Conservation (phyloP, 163 green algal genomes). For the Volvox carteri region DNA sequence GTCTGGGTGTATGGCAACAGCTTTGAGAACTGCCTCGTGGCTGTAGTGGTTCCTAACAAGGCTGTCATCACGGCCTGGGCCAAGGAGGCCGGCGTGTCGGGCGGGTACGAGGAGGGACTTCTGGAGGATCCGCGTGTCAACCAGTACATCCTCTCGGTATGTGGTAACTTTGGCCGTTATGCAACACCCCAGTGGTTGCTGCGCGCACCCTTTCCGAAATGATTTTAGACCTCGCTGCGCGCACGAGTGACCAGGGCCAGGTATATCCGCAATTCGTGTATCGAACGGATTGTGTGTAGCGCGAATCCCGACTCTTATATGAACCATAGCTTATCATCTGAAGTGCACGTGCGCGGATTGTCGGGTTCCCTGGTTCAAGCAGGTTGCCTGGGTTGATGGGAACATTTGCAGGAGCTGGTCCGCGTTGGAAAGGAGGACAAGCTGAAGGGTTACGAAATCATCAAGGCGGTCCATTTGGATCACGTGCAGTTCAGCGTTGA, state of each 20-base stretch:
- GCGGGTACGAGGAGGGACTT: conserved; percentile 56
- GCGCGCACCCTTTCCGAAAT: too few relatives aligned
- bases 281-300: too few relatives aligned
- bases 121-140: conserved; percentile 59
- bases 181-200: too few relatives aligned
- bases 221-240: too few relatives aligned
- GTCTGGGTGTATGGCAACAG: conserved; percentile 92
- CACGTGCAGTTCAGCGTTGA: conserved; percentile 84
- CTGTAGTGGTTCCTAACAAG: conserved; percentile 86
- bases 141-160: conserved; percentile 67
- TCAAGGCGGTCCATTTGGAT: conserved; percentile 80
- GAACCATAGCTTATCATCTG: too few relatives aligned
- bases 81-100: conserved; percentile 58
- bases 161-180: too few relatives aligned
- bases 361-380: too few relatives aligned
- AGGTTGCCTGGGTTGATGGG: too few relatives aligned
- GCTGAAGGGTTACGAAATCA: conserved; percentile 85
- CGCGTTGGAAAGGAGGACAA: conserved; percentile 82
- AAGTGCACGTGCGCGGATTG: too few relatives aligned
- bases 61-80: conserved; percentile 76
- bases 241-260: too few relatives aligned
- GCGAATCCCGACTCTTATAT: too few relatives aligned
- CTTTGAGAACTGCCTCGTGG: conserved; percentile 87
- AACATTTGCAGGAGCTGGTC: conserved; percentile 74
- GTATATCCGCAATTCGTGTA: too few relatives aligned